These are phyloP conservation scores for Solanum arcanum DNA, from an alignment of 257 asterid species.

Conservation along the genomic window DNA sequence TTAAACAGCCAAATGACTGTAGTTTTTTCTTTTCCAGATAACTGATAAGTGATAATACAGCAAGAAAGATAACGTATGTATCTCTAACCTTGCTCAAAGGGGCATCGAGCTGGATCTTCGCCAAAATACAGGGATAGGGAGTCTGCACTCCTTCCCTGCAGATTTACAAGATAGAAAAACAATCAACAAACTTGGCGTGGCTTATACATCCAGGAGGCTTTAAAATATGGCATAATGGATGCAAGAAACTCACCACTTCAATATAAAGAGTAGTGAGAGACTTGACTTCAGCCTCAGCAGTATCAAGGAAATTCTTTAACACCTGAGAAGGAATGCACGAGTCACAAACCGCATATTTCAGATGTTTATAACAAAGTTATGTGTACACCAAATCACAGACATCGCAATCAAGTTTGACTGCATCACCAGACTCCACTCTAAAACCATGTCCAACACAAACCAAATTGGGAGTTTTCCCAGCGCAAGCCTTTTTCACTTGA, in stretches of 20 bases:
- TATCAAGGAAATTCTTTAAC: conserved; percentile 72
- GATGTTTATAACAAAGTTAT: background rate
- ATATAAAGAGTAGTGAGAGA: conserved; percentile 76
- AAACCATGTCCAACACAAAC: background rate
- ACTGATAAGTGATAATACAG: background rate
- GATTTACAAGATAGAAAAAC: background rate
- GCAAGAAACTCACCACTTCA: conserved; percentile 70
- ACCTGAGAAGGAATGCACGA: conserved; percentile 37
- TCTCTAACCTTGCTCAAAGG: conserved; percentile 85
- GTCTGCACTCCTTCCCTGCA: conserved; percentile 97
- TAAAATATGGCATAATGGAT: background rate
- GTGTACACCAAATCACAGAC: background rate
- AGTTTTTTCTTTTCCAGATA: background rate
- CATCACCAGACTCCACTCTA: background rate
- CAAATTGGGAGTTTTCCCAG: background rate
- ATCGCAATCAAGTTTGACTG: background rate
- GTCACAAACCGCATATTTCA: conserved; percentile 2
- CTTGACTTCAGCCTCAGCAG: conserved; percentile 95
- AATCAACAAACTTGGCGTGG: background rate
- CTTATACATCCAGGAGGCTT: background rate
- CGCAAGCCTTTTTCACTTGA: background rate
- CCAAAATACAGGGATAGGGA: conserved; percentile 87
- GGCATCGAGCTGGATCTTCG: conserved; percentile 98
- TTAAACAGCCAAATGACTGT: background rate
- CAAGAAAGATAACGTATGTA: background rate